Evolutionary conservation across 345 rosid species (phyloP).

Genomic region (Balakata baccata): DNA sequence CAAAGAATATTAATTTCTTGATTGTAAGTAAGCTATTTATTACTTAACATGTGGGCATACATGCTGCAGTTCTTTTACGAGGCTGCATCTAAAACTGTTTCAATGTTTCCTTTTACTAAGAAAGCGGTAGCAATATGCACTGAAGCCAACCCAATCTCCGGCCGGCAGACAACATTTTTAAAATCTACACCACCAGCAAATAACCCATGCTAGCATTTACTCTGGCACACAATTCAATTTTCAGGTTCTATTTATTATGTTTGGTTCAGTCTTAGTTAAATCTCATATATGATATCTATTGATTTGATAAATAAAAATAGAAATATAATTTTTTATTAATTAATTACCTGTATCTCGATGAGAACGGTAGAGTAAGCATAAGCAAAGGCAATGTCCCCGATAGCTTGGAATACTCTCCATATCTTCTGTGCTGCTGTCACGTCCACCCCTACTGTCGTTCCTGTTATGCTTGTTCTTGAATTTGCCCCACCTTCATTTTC

Average conservation of each 20-base stretch:
- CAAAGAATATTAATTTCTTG: too few species aligned
- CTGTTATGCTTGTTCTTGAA: slow-evolving; percentile 50
- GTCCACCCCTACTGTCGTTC: slow-evolving; percentile 55
- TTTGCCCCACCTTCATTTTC: slow-evolving; percentile 29
- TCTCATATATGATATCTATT: background rate
- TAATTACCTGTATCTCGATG: slow-evolving; percentile 76
- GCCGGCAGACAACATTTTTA: background rate
- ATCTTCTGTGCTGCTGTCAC: slow-evolving; percentile 68
- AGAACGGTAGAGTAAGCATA: slow-evolving; percentile 76
- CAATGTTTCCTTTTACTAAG: too few species aligned
- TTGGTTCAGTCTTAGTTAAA: background rate
- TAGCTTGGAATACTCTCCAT: slow-evolving; percentile 73
- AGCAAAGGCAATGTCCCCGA: slow-evolving; percentile 86
- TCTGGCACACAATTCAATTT: slow-evolving; percentile 36
- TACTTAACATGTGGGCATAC: too few species aligned
- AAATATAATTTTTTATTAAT: background rate
- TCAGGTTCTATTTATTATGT: too few species aligned
- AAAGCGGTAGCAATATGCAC: background rate
- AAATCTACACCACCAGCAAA: background rate
- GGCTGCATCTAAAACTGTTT: background rate
- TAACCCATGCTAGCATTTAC: slow-evolving; percentile 13
- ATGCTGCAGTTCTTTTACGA: background rate
- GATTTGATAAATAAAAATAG: background rate
- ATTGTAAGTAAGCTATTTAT: too few species aligned
- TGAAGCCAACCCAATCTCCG: slow-evolving; percentile 28